phyloP scores from a whole-genome alignment of 139 green algal species.

The Closterium sp. region DNA sequence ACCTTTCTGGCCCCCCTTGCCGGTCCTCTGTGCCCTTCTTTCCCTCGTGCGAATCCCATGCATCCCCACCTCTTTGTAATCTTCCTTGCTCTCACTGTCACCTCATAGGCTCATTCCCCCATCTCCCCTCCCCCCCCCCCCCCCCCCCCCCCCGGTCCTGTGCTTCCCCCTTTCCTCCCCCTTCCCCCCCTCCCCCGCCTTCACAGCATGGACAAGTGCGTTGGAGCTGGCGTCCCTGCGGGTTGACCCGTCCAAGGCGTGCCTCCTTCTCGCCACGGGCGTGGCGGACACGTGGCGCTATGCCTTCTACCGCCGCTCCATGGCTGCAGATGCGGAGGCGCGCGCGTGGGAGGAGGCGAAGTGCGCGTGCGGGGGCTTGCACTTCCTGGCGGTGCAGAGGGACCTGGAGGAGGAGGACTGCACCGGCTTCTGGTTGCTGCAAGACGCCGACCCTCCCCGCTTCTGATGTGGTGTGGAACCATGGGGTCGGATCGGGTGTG shows the following conservation, averaged over 20 bases:
- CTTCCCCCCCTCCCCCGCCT: too few species aligned
- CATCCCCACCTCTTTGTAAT: too few species aligned
- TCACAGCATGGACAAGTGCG: slow-evolving; percentile 81
- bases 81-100: too few species aligned
- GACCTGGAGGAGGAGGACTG: slow-evolving; percentile 84
- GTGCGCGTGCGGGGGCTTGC: slow-evolving; percentile 72
- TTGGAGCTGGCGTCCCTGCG: slow-evolving; percentile 82
- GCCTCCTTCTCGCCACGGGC: slow-evolving; percentile 92
- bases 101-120: too few species aligned
- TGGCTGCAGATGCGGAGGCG: slow-evolving; percentile 78
- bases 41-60: too few species aligned
- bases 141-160: too few species aligned
- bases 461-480: background rate
- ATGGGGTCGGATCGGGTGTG: background rate
- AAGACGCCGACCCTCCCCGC: background rate
- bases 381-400: slow-evolving; percentile 93
- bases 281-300: slow-evolving; percentile 91
- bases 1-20: too few species aligned
- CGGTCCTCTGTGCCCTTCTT: too few species aligned
- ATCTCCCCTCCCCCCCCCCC: too few species aligned
- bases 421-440: slow-evolving; percentile 89
- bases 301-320: slow-evolving; percentile 67
- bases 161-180: too few species aligned
- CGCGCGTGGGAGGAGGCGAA: slow-evolving; percentile 89
- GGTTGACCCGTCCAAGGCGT: slow-evolving; percentile 75